These are phyloP conservation scores for Craspedostauros australis DNA, from an alignment of 108 stramenopile genomes.

Conservation along the genomic window DNA sequence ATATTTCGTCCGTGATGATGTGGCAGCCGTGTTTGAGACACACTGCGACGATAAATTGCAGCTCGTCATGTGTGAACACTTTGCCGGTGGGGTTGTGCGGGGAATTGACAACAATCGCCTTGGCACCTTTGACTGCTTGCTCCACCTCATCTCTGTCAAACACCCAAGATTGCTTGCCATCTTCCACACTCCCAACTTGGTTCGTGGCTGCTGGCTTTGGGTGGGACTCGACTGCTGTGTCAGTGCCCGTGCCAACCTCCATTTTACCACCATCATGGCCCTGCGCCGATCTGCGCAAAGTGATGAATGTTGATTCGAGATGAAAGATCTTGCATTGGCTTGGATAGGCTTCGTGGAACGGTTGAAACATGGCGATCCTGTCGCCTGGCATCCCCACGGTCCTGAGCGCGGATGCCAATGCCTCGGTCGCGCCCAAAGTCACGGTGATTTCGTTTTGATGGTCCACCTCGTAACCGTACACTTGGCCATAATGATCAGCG, in stretches of 20 bases:
- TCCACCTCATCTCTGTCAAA: conserved; percentile 47
- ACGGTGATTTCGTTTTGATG: conserved; percentile 55
- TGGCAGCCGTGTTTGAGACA: conserved; percentile 52
- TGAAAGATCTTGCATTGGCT: conserved; percentile 61
- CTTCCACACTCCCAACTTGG: conserved; percentile 9
- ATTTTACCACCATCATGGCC: not conserved
- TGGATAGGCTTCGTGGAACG: conserved; percentile 71
- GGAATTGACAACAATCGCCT: conserved; percentile 80
- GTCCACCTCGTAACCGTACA: conserved; percentile 44
- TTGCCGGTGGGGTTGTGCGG: conserved; percentile 97
- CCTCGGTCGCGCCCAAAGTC: conserved; percentile 68
- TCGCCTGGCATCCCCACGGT: conserved; percentile 60
- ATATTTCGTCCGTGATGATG: conserved; percentile 74
- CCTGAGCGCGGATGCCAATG: conserved; percentile 53
- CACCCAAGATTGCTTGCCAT: conserved; percentile 37
- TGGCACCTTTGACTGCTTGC: conserved; percentile 40
- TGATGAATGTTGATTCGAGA: conserved; percentile 48
- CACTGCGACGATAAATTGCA: conserved; percentile 54
- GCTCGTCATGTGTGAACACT: conserved; percentile 67
- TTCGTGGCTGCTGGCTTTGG: conserved; percentile 4
- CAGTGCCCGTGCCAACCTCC: not conserved
- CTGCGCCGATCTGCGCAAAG: conserved; percentile 10
- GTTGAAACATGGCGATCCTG: conserved; percentile 64
- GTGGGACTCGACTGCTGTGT: no score
- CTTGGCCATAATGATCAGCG: conserved; percentile 39